These are phyloP conservation scores for Acrocalymma vagum DNA, from an alignment of 2,329 filamentous ascomycete genomes.

Conservation along the genomic window DNA sequence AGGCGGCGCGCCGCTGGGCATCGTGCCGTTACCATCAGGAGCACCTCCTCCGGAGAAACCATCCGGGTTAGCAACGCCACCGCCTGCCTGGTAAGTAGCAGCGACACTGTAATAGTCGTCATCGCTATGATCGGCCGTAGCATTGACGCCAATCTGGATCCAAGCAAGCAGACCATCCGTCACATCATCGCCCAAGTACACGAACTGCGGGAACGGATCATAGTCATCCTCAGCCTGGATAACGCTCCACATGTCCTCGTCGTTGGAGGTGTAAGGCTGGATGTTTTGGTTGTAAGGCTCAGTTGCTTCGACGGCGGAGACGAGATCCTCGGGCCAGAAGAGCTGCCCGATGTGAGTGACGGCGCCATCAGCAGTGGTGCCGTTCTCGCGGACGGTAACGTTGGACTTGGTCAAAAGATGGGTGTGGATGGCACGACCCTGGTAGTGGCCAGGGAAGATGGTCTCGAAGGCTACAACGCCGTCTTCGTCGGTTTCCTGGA, in stretches of 20 bases:
- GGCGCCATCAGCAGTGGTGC: conserved; percentile 49
- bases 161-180: conserved; percentile 35
- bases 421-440: conserved; percentile 33
- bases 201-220: conserved; percentile 34
- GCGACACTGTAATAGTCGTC: conserved; percentile 28
- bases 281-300: conserved; percentile 51
- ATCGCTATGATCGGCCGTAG: conserved; percentile 25
- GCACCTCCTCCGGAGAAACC: conserved; percentile 11
- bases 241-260: conserved; percentile 36
- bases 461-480: conserved; percentile 60
- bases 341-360: conserved; percentile 56
- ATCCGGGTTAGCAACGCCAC: conserved; percentile 25
- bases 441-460: conserved; percentile 55
- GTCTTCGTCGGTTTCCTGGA: conserved; percentile 56
- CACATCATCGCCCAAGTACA: conserved; percentile 29
- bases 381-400: conserved; percentile 44
- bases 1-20: conserved; percentile 22
- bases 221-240: conserved; percentile 28
- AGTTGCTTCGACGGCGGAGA: conserved; percentile 47
- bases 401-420: conserved; percentile 49
- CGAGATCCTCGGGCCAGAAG: conserved; percentile 52
- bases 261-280: conserved; percentile 22
- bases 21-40: conserved; percentile 18
- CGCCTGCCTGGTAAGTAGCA: conserved; percentile 27
- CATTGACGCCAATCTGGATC: conserved; percentile 33